phyloP scores from a whole-genome alignment of 2,329 filamentous ascomycete genomes.

The Aspergillus vadensis region DNA sequence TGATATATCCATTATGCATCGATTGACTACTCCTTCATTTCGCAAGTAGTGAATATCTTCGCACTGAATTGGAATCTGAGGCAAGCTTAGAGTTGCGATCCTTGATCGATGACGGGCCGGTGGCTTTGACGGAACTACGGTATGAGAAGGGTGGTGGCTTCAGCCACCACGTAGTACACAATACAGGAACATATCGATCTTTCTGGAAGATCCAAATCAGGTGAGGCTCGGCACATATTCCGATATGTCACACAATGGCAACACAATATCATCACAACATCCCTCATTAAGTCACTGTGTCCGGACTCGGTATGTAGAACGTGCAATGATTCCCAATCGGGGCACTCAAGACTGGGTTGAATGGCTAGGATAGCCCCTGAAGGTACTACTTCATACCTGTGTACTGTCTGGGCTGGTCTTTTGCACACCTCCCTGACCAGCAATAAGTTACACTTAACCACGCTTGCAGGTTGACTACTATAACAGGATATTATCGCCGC shows the following conservation, averaged over 20 bases:
- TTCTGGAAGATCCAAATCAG: constrained; percentile 11
- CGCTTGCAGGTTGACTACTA: constrained; percentile 13
- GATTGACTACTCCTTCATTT: too few species aligned
- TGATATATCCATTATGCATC: background rate
- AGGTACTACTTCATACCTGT: background rate
- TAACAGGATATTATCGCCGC: background rate
- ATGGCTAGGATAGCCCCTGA: background rate
- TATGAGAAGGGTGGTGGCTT: constrained; percentile 3
- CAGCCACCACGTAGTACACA: constrained; percentile 4
- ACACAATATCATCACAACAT: constrained; percentile 1
- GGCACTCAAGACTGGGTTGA: background rate
- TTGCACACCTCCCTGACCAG: background rate
- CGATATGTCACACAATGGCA: background rate
- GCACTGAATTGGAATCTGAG: background rate
- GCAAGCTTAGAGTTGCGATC: background rate
- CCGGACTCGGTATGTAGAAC: background rate
- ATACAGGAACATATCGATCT: constrained; percentile 9
- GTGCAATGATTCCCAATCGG: background rate
- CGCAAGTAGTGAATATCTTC: background rate
- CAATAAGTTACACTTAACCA: constrained; percentile 3
- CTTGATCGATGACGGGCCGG: background rate
- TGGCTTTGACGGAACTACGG: background rate
- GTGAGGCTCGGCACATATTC: constrained; percentile 1
- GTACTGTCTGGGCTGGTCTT: background rate
- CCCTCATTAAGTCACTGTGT: background rate